Conservation (phyloP, 139 green algal genomes). For the Chlamydomonas urium region DNA sequence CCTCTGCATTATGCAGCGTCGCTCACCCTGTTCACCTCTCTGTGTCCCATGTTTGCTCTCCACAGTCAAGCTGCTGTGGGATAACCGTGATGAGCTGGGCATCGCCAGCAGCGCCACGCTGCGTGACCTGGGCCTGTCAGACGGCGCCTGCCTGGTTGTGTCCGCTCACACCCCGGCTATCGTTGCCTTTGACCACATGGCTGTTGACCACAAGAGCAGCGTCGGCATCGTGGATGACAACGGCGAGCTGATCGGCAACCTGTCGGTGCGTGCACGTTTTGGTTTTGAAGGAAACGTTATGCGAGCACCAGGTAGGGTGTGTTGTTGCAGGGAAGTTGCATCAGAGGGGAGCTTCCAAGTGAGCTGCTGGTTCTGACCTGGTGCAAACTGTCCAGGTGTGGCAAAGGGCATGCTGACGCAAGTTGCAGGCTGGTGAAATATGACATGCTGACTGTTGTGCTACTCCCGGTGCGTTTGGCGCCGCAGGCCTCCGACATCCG, state of each 20-base stretch:
- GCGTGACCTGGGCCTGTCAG: not conserved
- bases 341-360: no score
- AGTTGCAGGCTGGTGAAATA: no score
- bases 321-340: no score
- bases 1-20: not conserved
- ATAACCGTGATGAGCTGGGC: constrained; percentile 5
- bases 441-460: no score
- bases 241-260: constrained; percentile 45
- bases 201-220: constrained; percentile 46
- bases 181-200: constrained; percentile 19
- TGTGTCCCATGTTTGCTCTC: not conserved
- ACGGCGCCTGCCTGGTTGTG: not conserved
- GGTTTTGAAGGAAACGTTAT: no score
- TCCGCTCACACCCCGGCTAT: constrained; percentile 11
- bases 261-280: no score
- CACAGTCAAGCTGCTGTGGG: constrained; percentile 10
- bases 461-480: no score
- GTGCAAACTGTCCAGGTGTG: no score
- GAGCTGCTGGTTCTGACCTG: no score
- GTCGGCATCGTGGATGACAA: constrained; percentile 37
- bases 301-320: no score
- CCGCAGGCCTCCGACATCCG: constrained; percentile 8
- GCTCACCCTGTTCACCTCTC: not conserved
- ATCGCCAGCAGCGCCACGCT: not conserved
- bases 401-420: no score